Percentiles rank a stretch among this genome's conserved stretches.
Evolutionary conservation across 139 green algal genomes (phyloP).

Genomic region (Chlorella vulgaris): DNA sequence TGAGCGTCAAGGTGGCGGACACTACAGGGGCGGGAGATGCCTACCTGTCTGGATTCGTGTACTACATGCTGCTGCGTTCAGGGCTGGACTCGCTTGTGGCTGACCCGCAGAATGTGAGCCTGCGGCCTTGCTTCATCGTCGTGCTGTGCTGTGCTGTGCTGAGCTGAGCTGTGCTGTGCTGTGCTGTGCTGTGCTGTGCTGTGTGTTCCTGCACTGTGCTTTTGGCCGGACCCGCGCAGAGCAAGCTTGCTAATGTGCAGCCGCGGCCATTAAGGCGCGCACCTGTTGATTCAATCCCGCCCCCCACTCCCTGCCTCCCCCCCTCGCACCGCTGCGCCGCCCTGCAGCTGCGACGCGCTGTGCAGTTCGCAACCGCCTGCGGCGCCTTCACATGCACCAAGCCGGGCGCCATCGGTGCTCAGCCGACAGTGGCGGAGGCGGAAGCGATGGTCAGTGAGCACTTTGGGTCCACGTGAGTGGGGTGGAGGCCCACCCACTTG

Average conservation of each 20-base stretch:
- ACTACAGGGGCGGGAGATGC: conserved; percentile 91
- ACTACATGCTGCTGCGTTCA: conserved; percentile 58
- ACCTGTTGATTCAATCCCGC: no score
- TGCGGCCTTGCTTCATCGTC: not conserved
- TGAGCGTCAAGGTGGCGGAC: conserved; percentile 75
- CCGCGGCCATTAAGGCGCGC: no score
- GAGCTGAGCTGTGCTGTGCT: no score
- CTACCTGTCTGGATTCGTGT: conserved; percentile 71
- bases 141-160: no score
- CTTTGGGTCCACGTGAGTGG: not conserved
- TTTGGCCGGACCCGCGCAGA: no score
- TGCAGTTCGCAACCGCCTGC: conserved; percentile 68
- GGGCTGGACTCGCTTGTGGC: conserved; percentile 62
- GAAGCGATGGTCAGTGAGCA: conserved; percentile 47
- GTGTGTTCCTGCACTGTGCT: no score
- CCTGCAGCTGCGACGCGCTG: conserved; percentile 39
- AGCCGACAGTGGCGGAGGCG: conserved; percentile 70
- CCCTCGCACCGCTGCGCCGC: not conserved
- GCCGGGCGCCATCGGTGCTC: conserved; percentile 76
- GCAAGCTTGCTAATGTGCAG: no score
- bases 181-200: no score
- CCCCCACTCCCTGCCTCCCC: not conserved
- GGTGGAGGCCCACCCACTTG: no score
- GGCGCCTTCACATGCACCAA: conserved; percentile 71
- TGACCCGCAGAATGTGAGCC: conserved; percentile 50